A percentile compares a stretch with the other conserved stretches of the same genome.
Evolutionary conservation across 2,329 filamentous ascomycete species (phyloP).

Genomic region (Aspergillus piperis): DNA sequence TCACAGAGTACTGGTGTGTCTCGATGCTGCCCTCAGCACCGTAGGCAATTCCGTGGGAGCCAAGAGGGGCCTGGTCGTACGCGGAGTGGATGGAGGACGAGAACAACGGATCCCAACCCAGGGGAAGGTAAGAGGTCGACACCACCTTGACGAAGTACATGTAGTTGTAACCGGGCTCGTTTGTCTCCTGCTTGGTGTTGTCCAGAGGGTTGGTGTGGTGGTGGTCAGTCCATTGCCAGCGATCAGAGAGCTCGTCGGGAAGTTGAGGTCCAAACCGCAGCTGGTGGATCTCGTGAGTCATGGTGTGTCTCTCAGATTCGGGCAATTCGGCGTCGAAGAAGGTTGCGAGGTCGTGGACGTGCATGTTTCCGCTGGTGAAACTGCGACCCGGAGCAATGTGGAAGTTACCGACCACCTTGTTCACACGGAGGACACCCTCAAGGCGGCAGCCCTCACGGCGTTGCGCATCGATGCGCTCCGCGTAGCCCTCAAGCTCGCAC

Average conservation of each 20-base stretch:
- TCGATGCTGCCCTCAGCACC: slow-evolving; percentile 78
- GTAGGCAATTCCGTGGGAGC: slow-evolving; percentile 67
- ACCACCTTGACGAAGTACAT: slow-evolving; percentile 99
- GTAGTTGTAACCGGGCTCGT: slow-evolving; percentile 86
- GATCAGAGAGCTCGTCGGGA: slow-evolving; percentile 66
- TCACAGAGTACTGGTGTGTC: slow-evolving; percentile 97
- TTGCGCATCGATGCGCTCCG: slow-evolving; percentile 82
- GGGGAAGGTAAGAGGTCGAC: slow-evolving; percentile 87
- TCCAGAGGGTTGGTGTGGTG: slow-evolving; percentile 87
- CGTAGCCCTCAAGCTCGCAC: slow-evolving; percentile 92
- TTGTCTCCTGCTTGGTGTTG: slow-evolving; percentile 71
- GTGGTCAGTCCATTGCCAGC: slow-evolving; percentile 78
- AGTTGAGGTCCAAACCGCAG: slow-evolving; percentile 92
- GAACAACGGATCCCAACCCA: slow-evolving; percentile 75
- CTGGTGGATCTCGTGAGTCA: slow-evolving; percentile 84
- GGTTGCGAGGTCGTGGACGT: slow-evolving; percentile 95
- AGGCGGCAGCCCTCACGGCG: slow-evolving; percentile 91
- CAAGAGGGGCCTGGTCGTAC: slow-evolving; percentile 62
- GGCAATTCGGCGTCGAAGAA: slow-evolving; percentile 71
- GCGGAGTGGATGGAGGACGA: slow-evolving; percentile 40
- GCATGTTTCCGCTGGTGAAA: slow-evolving; percentile 95
- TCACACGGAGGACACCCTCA: slow-evolving; percentile 87
- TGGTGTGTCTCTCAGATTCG: slow-evolving; percentile 73
- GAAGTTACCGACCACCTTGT: slow-evolving; percentile 99
- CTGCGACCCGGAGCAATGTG: slow-evolving; percentile 94